A percentile compares a stretch with the other conserved stretches of the same genome.
Evolutionary conservation across 192 early-diverging fungal species (phyloP).

Genomic region (Coemansia sp.): DNA sequence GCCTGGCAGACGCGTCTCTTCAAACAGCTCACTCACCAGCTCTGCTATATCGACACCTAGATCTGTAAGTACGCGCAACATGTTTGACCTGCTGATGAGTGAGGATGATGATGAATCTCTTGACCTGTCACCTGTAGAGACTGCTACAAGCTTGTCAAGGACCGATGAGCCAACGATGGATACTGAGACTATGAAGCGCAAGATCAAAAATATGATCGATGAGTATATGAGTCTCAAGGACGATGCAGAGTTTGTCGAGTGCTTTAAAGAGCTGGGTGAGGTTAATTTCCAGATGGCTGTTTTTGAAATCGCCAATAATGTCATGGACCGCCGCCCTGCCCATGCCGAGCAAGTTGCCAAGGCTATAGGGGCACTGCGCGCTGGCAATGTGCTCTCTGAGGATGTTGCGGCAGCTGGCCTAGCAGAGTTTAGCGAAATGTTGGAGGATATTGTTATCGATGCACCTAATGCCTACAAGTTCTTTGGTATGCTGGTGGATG

Average conservation of each 20-base stretch:
- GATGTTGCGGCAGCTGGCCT: constrained; percentile 51
- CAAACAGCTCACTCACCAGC: background rate
- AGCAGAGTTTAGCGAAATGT: constrained; percentile 43
- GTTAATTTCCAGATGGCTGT: constrained; percentile 50
- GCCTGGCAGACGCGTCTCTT: constrained; percentile 21
- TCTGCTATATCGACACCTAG: constrained; percentile 15
- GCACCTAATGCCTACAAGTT: constrained; percentile 60
- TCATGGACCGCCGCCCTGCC: constrained; percentile 55
- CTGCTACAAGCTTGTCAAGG: constrained; percentile 12
- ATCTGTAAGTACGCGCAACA: constrained; percentile 18
- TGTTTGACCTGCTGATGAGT: constrained; percentile 13
- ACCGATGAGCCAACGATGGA: constrained; percentile 35
- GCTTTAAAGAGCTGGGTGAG: constrained; percentile 60
- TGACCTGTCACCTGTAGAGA: constrained; percentile 16
- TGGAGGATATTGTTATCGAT: constrained; percentile 67
- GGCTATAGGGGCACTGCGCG: constrained; percentile 45
- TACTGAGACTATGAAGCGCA: background rate
- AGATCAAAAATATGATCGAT: constrained; percentile 49
- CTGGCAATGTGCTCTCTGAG: constrained; percentile 35
- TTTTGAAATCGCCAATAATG: constrained; percentile 55
- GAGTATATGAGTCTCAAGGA: constrained; percentile 57
- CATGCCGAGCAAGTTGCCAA: constrained; percentile 52
- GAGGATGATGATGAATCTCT: background rate
- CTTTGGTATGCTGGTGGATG: constrained; percentile 57
- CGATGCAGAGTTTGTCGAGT: constrained; percentile 53